Base-by-base conservation (phyloP, 306 rosid species). In the Carpinus fangiana region DNA sequence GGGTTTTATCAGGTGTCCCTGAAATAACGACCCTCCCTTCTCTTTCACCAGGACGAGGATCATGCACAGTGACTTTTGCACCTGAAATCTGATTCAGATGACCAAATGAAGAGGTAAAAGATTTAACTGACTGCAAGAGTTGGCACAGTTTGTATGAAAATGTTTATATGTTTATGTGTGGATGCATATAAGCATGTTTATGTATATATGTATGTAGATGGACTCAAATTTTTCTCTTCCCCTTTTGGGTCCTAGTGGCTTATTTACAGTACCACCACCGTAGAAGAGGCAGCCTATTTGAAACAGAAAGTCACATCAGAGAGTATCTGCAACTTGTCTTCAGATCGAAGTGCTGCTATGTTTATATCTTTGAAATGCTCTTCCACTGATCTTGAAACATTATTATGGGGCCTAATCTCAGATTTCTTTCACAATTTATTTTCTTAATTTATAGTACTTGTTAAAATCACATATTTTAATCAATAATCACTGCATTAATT, bases 1-100 rank as follows among this genome's bases (percentile, higher is more conserved):
- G 79, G 59, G 94, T 84, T 86, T 88, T 88, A 84, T 88, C 90
- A 17, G 91, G 94, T 73, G 90, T 86, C 73, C 93, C 94, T 20
- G 94, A 90, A 84, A 90, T 84, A 26, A 90, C 82, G 69, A 88
- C 89, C 87, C 76, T 88, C 52, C 91, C 93, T 74, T 81, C 86
- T 77, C 79, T 81, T 80, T 74, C 82, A 8, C 91, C 89, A 21
- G 9, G 80, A 28, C 78, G 54, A 72, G 94, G 91, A 82, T 90
- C 90, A 74, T 72, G 86, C 43, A 86, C 91, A 10, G 68, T 72
- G 7, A 90, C 94, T 79, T 48, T 83, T 61, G 94, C 94, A 51
- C 94, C 94, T 76, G 94, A 90, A 80, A 90, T 90, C 94, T 90
- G 94, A 23, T 87, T 46, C 75, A 82, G 1, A 76, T 79, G 8